phyloP scores from a whole-genome alignment of 305 asterid genomes.

The Petunia hybrid region DNA sequence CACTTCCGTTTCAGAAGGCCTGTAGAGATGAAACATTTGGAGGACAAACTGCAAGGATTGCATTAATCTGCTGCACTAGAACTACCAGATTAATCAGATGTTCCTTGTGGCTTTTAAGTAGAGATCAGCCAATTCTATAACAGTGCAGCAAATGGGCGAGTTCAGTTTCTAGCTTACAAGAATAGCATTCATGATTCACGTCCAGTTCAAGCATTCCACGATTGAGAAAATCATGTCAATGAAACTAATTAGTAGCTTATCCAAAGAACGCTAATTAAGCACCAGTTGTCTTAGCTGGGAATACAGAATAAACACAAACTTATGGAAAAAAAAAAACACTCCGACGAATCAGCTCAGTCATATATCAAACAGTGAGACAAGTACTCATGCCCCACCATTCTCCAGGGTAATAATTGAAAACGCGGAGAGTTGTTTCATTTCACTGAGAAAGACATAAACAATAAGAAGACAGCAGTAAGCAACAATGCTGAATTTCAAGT shows the following conservation, averaged over 20 bases:
- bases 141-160: background rate
- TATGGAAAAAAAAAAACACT: background rate
- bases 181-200: background rate
- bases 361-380: background rate
- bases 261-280: background rate
- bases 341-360: background rate
- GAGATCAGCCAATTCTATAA: conserved; percentile 21
- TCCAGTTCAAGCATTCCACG: background rate
- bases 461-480: conserved; percentile 14
- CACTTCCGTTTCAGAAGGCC: conserved; percentile 10
- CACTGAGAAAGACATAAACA: conserved; percentile 14
- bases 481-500: background rate
- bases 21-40: background rate
- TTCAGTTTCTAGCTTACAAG: conserved; percentile 6
- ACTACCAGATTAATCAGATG: background rate
- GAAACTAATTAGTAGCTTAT: conserved; percentile 10
- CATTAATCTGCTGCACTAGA: background rate
- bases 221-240: conserved; percentile 21
- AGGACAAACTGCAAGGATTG: background rate
- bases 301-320: background rate
- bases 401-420: background rate
- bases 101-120: background rate
- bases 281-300: background rate
- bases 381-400: background rate
- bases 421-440: background rate